Evolutionary conservation across 495 filamentous ascomycete species (phyloP).

Genomic region (Tetracladium setigerum): DNA sequence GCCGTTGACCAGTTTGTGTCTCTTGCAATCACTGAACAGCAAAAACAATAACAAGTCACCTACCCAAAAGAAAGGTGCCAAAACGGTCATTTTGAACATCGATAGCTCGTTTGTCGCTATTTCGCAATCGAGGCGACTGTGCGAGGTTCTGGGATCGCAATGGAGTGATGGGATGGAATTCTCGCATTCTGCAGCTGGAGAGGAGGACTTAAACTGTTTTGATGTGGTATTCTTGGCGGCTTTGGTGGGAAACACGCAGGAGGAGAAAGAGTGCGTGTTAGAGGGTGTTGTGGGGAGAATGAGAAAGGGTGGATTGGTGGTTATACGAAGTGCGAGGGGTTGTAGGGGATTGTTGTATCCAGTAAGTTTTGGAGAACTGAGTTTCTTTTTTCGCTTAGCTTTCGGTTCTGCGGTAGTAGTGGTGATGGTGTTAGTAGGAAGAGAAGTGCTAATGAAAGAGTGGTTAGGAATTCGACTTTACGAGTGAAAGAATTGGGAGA

Average conservation of each 20-base stretch:
- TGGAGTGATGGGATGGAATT: slow-evolving; percentile 22
- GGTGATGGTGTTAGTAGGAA: too few relatives aligned
- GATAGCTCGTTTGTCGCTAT: slow-evolving; percentile 29
- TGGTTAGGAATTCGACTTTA: slow-evolving; percentile 22
- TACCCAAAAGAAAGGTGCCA: too few relatives aligned
- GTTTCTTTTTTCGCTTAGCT: neutral
- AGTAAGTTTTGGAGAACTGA: too few relatives aligned
- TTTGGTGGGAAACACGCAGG: slow-evolving; percentile 31
- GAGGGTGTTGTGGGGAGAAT: slow-evolving; percentile 24
- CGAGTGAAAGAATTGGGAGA: slow-evolving; percentile 5
- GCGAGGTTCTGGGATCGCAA: slow-evolving; percentile 17
- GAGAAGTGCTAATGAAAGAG: neutral
- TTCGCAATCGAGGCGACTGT: slow-evolving; percentile 18
- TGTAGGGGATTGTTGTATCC: slow-evolving; percentile 38
- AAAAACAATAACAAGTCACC: too few relatives aligned
- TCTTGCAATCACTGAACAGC: slow-evolving; percentile 1
- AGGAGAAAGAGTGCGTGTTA: slow-evolving; percentile 29
- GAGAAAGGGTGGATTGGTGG: slow-evolving; percentile 29
- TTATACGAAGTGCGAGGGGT: slow-evolving; percentile 33
- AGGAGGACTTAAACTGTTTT: slow-evolving; percentile 18
- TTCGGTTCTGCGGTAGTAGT: neutral
- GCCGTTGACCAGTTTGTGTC: slow-evolving; percentile 31
- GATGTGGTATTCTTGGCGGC: slow-evolving; percentile 40
- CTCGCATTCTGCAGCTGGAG: slow-evolving; percentile 23
- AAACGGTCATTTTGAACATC: slow-evolving; percentile 24